These are phyloP conservation scores for Colletotrichum sp. DNA, from an alignment of 2,329 filamentous ascomycete species.

Conservation along the genomic window DNA sequence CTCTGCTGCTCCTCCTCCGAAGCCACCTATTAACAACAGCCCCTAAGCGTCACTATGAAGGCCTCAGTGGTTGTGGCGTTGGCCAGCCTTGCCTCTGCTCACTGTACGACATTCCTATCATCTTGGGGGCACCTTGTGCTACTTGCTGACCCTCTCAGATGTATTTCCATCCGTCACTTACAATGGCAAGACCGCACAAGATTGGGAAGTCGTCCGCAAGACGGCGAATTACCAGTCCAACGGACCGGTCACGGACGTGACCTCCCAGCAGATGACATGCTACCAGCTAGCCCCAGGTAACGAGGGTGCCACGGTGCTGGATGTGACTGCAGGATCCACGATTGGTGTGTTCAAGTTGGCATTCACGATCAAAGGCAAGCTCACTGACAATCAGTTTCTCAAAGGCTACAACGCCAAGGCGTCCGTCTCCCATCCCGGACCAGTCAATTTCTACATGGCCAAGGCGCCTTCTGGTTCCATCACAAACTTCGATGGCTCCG, in stretches of 20 bases:
- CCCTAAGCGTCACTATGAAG: slow-evolving; percentile 21
- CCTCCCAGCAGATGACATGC: slow-evolving; percentile 53
- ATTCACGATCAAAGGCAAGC: neutral
- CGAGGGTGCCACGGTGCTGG: slow-evolving; percentile 47
- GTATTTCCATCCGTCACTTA: slow-evolving; percentile 45
- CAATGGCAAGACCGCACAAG: slow-evolving; percentile 32
- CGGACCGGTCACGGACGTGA: slow-evolving; percentile 52
- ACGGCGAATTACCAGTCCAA: slow-evolving; percentile 56
- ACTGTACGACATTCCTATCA: slow-evolving; percentile 36
- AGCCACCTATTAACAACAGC: neutral
- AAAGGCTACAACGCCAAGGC: slow-evolving; percentile 38
- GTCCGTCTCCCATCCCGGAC: slow-evolving; percentile 46
- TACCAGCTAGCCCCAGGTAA: slow-evolving; percentile 49
- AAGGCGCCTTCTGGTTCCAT: slow-evolving; percentile 37
- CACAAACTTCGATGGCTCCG: slow-evolving; percentile 39
- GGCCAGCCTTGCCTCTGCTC: slow-evolving; percentile 35
- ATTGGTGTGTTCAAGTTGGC: slow-evolving; percentile 9
- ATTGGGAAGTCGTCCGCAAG: slow-evolving; percentile 53
- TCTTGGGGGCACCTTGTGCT: neutral
- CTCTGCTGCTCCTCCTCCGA: neutral
- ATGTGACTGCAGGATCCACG: slow-evolving; percentile 26
- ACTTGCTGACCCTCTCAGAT: slow-evolving; percentile 30
- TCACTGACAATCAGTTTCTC: neutral
- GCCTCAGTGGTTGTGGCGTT: slow-evolving; percentile 25
- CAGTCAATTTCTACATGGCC: slow-evolving; percentile 44